phyloP scores from a whole-genome alignment of 345 rosid genomes.

The Conringia planisiliqua region DNA sequence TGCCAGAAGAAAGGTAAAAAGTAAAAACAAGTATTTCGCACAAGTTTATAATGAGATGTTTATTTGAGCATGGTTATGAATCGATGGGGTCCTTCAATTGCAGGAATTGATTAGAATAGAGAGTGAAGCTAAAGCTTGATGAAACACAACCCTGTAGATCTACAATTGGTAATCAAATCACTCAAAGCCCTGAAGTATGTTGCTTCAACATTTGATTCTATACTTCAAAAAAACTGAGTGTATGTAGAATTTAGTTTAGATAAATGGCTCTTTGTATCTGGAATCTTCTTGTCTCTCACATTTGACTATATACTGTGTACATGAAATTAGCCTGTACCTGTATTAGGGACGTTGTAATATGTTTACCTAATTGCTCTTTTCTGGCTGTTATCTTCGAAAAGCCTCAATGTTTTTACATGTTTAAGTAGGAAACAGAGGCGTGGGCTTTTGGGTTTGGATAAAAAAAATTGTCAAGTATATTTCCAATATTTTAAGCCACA shows the following conservation, averaged over 20 bases:
- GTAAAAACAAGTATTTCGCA: background rate
- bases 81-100: background rate
- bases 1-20: constrained; percentile 55
- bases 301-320: background rate
- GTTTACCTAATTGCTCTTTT: background rate
- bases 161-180: too few relatives aligned
- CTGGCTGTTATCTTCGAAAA: too few relatives aligned
- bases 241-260: constrained; percentile 2
- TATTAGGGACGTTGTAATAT: background rate
- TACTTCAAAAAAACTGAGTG: background rate
- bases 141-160: too few relatives aligned
- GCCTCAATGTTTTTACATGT: too few relatives aligned
- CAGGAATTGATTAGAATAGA: background rate
- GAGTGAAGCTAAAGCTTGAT: background rate
- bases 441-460: too few relatives aligned
- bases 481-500: too few relatives aligned
- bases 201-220: background rate
- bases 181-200: background rate
- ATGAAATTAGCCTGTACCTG: background rate
- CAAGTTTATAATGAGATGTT: constrained; percentile 4
- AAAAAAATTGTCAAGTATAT: too few relatives aligned
- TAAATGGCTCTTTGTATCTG: background rate
- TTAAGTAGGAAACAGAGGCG: too few relatives aligned
- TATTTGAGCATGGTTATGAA: background rate
- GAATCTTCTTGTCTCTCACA: background rate